Percentiles rank a stretch among this genome's conserved stretches.
Evolutionary conservation across 805 yeast genomes (phyloP).

Genomic region (Saitoella complicata): DNA sequence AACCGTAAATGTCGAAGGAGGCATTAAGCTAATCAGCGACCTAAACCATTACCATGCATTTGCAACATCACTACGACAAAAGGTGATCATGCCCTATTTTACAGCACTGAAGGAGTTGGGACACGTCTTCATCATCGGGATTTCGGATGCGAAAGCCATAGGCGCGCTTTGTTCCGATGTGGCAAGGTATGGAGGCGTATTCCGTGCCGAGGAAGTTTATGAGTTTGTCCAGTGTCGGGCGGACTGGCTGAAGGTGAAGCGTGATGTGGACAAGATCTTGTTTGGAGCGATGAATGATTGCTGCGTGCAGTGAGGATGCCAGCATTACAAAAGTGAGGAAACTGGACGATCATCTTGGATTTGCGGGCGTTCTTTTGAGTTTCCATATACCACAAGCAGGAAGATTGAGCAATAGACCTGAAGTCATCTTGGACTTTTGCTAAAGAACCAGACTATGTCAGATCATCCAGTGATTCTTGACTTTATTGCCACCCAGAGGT

Average conservation of each 20-base stretch:
- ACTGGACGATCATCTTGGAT: too few species aligned
- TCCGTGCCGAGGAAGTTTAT: constrained; percentile 85
- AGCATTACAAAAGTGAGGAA: too few species aligned
- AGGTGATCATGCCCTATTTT: constrained; percentile 48
- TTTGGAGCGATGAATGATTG: constrained; percentile 35
- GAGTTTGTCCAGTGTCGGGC: constrained; percentile 75
- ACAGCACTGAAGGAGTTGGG: constrained; percentile 74
- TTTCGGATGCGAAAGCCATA: constrained; percentile 62
- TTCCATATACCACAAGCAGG: too few species aligned
- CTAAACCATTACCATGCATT: constrained; percentile 65
- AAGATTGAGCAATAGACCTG: too few species aligned
- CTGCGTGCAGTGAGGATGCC: too few species aligned
- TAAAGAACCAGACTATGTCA: too few species aligned
- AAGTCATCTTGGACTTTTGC: too few species aligned
- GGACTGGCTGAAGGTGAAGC: constrained; percentile 67
- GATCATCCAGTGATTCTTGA: too few species aligned
- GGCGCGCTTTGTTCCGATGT: constrained; percentile 74
- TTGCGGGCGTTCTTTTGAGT: too few species aligned
- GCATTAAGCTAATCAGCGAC: constrained; percentile 52
- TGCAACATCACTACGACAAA: constrained; percentile 37
- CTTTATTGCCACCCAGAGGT: too few species aligned
- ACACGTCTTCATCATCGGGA: constrained; percentile 58
- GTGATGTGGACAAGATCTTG: constrained; percentile 84
- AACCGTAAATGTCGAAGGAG: constrained; percentile 65
- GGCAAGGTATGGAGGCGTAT: constrained; percentile 72